Base-by-base conservation (phyloP, 1,284 basidiomycete genomes). In the Trametes versicolor region DNA sequence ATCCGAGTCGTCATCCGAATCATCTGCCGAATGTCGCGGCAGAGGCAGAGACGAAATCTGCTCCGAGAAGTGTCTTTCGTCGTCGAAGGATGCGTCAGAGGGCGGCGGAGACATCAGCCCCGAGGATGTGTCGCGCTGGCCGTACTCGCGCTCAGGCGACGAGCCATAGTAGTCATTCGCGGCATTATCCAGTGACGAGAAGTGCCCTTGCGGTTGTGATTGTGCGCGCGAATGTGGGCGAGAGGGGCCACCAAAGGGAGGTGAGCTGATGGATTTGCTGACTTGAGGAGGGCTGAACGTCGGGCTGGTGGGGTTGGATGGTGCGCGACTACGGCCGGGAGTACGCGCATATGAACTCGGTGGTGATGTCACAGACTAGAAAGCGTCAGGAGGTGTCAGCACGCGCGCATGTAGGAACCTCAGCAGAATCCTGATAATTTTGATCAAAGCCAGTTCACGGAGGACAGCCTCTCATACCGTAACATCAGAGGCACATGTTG, bases 301-400 rank as follows among this genome's bases (percentile, higher is more conserved):
- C 2, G 89, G 88, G 12, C 86, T 85, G 2, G 83, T 81, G 5
- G 91, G 88, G 70, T 89, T 91, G 23, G 91, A 92, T 0, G 90
- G 88, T 0, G 86, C 82, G 58, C 90, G 88, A 37, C 78, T 75
- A 19, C 86, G 85, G 41, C 82, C 75, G 7, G 77, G 75, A 43
- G 79, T 78, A 50, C 80, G 79, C 21, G 78, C 77, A 72, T 81
- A 86, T 8, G 81, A 67, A 49, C 76, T 75, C 15, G 84, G 76
- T 45, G 50, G 50, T n/a, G 64, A 65, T 2, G 61, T 64, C 2
- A 65, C 57, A 12, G 61, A 64, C 64, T 66, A 13, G 8, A 25
- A 48, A 23, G 29, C 29, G 29, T 32, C 29, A 32, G 3, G 13
- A 27, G 23, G 13, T 21, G 43, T 41, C 55, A 54, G 32, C n/a